Evolutionary conservation across 495 filamentous ascomycete species (phyloP), one percentile per base, ranked within the genome.

Genomic region (Neurospora cerealis): DNA sequence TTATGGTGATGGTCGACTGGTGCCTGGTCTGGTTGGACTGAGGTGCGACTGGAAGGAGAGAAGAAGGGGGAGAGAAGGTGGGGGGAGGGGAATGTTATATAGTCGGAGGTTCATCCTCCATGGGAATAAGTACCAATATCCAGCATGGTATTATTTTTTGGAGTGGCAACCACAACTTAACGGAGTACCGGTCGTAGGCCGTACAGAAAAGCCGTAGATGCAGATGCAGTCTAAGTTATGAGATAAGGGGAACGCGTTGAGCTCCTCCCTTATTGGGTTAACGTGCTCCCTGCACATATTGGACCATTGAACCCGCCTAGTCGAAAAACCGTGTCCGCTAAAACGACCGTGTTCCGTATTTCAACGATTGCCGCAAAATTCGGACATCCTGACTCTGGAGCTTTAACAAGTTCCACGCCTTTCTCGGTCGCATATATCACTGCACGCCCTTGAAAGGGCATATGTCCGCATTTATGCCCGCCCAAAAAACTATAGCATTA

Each of bases 1-100:
- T 77, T 71, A 79, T 80, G 70, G 69, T 76, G 69, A 62, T 62
- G 54, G 54, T 62, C 54, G 54, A 62, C 54, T 8, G 15, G 13
- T 6, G 28, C 21, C 46, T 54, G 21, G 46, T 54, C 46, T 54
- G 10, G 46, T 28, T 54, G 46, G 46, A 54, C 46, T 54, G 46
- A 24, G 28, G 24, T 62, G 54, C 54, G 54, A 34, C 54, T 62
- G 28, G 11, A 60, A 60, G 24, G 24, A 15, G 48, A 24, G 24
- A 5, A 6, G 24, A 34, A 32, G 8, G 8, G 24, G 13, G 15
- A 62, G 24, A 32, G 28, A 62, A 15, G 28, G 8, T 39, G 24
- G 54, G 54, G 17, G 54, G 54, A 17, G 17, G 28, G 54, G 54
- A 17, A 62, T 34, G 13, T 62, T 62, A 62, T 17, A 32, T 62